Evolutionary conservation across 805 yeast genomes (phyloP).

Genomic region (Isabelozyma gotoi): DNA sequence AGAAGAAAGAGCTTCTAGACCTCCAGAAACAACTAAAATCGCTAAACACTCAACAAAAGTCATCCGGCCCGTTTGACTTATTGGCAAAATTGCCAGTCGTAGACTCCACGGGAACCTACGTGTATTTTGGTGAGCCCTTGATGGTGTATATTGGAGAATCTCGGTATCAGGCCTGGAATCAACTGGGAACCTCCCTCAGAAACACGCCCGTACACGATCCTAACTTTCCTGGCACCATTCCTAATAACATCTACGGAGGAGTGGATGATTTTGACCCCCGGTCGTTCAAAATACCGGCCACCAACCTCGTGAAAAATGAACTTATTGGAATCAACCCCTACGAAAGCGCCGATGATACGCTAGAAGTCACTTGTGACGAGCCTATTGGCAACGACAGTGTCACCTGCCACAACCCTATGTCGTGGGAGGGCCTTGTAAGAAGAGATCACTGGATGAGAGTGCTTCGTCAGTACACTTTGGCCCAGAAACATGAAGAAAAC

Average conservation of each 20-base stretch:
- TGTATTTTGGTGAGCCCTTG: not conserved
- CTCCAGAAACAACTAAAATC: not conserved
- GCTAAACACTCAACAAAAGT: not conserved
- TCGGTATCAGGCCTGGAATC: not conserved
- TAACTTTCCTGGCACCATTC: not conserved
- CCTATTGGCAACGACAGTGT: not conserved
- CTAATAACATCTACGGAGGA: not conserved
- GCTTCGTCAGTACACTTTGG: slow-evolving; percentile 1
- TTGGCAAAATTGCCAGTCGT: not conserved
- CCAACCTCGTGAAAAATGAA: not conserved
- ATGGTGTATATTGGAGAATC: not conserved
- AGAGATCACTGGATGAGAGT: slow-evolving; percentile 14
- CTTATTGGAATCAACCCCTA: slow-evolving; percentile 10
- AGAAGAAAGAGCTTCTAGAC: not conserved
- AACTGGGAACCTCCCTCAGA: not conserved
- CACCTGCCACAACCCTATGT: slow-evolving; percentile 17
- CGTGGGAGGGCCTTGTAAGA: slow-evolving; percentile 24
- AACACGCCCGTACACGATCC: not conserved
- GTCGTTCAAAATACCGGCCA: not conserved
- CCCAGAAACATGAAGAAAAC: not conserved
- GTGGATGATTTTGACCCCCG: not conserved
- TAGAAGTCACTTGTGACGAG: slow-evolving; percentile 5
- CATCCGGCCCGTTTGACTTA: not conserved
- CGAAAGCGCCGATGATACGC: slow-evolving; percentile 4
- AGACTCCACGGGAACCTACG: not conserved